phyloP scores from a whole-genome alignment of 1,139 yeast species.

The Pichia kudriavzevii region DNA sequence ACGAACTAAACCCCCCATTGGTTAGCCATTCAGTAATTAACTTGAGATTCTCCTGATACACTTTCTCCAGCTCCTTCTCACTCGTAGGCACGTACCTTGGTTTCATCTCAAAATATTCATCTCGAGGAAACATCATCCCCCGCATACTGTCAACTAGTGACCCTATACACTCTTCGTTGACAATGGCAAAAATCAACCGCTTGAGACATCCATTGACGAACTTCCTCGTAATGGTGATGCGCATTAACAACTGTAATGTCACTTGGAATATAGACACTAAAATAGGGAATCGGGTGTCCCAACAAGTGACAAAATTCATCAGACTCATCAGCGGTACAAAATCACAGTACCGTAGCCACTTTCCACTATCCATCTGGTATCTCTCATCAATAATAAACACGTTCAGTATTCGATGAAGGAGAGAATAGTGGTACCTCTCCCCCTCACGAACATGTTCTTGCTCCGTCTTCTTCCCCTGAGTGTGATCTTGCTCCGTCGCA shows the following conservation, averaged over 20 bases:
- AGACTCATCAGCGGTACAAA: constrained; percentile 17
- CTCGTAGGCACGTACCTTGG: constrained; percentile 25
- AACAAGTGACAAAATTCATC: constrained; percentile 5
- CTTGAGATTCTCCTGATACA: constrained; percentile 12
- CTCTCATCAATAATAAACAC: constrained; percentile 6
- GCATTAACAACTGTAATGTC: constrained; percentile 1
- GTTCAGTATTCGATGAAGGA: constrained; percentile 2
- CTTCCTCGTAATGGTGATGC: constrained; percentile 17
- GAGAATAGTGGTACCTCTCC: not conserved
- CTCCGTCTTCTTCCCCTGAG: no score
- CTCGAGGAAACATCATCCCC: constrained; percentile 24
- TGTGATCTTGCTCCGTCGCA: no score
- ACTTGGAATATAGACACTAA: constrained; percentile 4
- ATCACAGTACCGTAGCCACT: constrained; percentile 3
- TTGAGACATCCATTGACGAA: constrained; percentile 21
- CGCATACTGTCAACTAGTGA: constrained; percentile 16
- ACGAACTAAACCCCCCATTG: not conserved
- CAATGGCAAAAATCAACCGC: constrained; percentile 16
- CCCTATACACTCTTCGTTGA: constrained; percentile 17
- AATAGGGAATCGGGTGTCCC: constrained; percentile 7
- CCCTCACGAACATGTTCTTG: not conserved
- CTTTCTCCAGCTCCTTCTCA: constrained; percentile 18
- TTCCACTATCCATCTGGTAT: constrained; percentile 1
- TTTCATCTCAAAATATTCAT: constrained; percentile 20
- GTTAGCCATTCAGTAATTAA: constrained; percentile 11